Evolutionary conservation across 352 stramenopile genomes (phyloP), one percentile per base, ranked within the genome.

Genomic region (Phytopythium ostracodes): DNA sequence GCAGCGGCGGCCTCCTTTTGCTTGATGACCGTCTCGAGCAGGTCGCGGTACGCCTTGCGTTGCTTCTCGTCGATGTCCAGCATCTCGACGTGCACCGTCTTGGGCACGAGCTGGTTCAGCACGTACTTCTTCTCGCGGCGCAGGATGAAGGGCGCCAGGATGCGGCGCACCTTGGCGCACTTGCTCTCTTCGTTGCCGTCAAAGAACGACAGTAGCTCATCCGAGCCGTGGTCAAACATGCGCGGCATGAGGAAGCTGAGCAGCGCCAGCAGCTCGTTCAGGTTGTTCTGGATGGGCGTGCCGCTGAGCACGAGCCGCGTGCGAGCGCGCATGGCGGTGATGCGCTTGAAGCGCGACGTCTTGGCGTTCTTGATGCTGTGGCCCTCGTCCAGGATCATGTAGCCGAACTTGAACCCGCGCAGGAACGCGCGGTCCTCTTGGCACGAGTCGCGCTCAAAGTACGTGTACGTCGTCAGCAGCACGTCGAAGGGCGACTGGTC

Each of bases 121-220:
- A 99, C 97, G 60, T 98, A 96, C 63, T 88, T 84, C 73, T 99
- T 99, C 42, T 98, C 87, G 29, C 97, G 86, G 11, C 97, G 77
- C 43, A 99, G 76, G 11, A 99, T 96, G 72, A 99, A 99, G 1
- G 97, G 97, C n/a, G 92, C 89, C 68, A 99, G 89, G 59, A 99
- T 89, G 56, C 96, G 90, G 24, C 87, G 87, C 18, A 97, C 78
- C 81, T 97, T 91, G 2, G 80, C 72, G 46, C 79, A 90, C 62
- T 92, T 92, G 59, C 80, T 89, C 33, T 91, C 73, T 64, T 92
- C 81, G 20, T 70, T 90, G 12, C 84, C 86, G 42, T 91, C 84
- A 46, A 95, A 95, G 60, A 95, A 95, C 20, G 71, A 81, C 47
- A 93, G 61, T 4, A 95, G 65, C 46, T 91, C 84, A 53, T 94